Base-by-base conservation (phyloP, 225 moss, liverwort and hornwort species). In the Pseudoscleropodium purum region DNA sequence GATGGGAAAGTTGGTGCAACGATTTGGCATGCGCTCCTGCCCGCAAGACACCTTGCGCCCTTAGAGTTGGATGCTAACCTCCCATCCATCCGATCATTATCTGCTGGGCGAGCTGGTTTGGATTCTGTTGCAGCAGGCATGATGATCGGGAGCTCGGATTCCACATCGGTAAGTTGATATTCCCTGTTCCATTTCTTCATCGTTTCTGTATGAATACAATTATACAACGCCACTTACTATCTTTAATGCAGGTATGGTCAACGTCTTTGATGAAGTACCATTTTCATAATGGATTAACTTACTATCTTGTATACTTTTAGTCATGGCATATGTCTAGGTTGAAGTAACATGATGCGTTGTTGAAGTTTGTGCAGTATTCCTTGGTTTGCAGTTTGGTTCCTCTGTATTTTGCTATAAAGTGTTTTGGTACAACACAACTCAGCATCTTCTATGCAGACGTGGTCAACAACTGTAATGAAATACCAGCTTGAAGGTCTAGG, bases 1-100 rank as follows among this genome's bases (percentile, higher is more conserved):
- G 97, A 95, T 91, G 95, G 95, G 88, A 94, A 89, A 62, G 89
- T 97, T 66, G 97, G 97, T 88, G 95, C 96, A 70, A 96, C 95
- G 24, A 96, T 97, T 85, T 98, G 97, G 98, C 97, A 97, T 91
- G 98, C 97, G 60, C 95, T 98, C 52, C 89, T 98, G 30, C 98
- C 98, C 49, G 93, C 98, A 34, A 92, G 96, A 51, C 98, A 98
- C 90, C 91, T 98, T 45, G 92, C 93, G 61, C 86, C 89, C n/a
- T 90, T 95, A 83, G 96, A 96, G 57, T 84, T 94, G 91, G 95
- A 97, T 85, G 91, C 93, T 18, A 94, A 89, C 78, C 94, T 90
- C 84, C 90, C 54, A 79, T 92, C 88, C 78, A 85, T 91, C 85
- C 92, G 88, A 88, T 69, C 86, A 69, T 72, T 90, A 56, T 88